Evolutionary conservation across 2,329 filamentous ascomycete genomes (phyloP).

Genomic region (Calonectria crousiana): DNA sequence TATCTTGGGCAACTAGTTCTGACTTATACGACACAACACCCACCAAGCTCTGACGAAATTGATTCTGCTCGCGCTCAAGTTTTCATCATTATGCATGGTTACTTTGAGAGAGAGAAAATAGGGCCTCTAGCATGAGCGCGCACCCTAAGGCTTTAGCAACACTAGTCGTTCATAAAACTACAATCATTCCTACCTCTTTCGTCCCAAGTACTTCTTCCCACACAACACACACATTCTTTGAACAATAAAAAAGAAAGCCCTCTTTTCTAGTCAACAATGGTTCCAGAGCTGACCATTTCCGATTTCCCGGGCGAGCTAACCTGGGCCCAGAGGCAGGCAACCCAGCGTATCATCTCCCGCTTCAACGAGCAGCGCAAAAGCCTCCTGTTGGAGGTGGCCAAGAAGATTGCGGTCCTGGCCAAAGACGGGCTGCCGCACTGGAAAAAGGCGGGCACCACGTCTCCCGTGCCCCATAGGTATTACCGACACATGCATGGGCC

Average conservation of each 20-base stretch:
- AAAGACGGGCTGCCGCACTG: background rate
- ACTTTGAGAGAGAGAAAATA: background rate
- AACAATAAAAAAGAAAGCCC: background rate
- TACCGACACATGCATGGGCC: background rate
- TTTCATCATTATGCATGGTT: background rate
- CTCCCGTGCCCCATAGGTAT: background rate
- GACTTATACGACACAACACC: background rate
- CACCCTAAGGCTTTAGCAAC: background rate
- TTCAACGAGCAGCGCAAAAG: background rate
- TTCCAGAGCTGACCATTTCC: background rate
- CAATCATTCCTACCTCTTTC: background rate
- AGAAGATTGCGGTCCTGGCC: background rate
- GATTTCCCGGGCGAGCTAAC: background rate
- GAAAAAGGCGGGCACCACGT: background rate
- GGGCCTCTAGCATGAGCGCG: background rate
- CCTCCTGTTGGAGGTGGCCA: background rate
- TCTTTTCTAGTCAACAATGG: background rate
- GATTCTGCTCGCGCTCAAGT: background rate
- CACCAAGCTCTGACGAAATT: background rate
- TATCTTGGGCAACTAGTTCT: background rate
- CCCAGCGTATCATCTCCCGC: background rate
- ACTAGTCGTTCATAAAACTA: background rate
- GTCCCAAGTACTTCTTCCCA: background rate
- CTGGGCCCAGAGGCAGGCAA: background rate
- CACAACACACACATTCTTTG: background rate